phyloP scores from a whole-genome alignment of 495 filamentous ascomycete genomes.

The Friedmanniomyces endolithicus region DNA sequence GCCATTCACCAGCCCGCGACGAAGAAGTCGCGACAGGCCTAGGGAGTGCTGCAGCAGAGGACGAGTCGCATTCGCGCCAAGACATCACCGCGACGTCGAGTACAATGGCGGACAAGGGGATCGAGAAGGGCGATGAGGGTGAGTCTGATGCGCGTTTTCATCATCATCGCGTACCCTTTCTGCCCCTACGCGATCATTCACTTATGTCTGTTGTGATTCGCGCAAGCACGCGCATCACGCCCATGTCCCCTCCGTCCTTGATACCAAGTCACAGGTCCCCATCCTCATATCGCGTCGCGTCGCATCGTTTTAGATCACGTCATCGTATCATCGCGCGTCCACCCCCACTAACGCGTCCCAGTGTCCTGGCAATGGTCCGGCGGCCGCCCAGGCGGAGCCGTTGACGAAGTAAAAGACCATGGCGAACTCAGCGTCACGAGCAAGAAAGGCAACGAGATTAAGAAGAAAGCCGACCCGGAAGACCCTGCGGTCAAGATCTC shows the following conservation, averaged over 20 bases:
- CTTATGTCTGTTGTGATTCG: not conserved
- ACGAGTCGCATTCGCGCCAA: slow-evolving; percentile 1
- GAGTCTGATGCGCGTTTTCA: slow-evolving; percentile 1
- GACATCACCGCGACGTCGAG: slow-evolving; percentile 4
- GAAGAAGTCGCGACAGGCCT: not conserved
- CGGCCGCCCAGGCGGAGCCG: slow-evolving; percentile 41
- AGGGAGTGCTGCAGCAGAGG: not conserved
- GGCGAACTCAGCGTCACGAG: slow-evolving; percentile 46
- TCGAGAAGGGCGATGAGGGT: slow-evolving; percentile 39
- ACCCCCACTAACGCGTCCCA: slow-evolving; percentile 21
- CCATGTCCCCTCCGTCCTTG: not conserved
- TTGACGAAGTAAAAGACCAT: slow-evolving; percentile 44
- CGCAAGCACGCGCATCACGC: not conserved
- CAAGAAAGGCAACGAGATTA: slow-evolving; percentile 49
- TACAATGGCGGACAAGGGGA: slow-evolving; percentile 28
- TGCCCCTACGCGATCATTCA: not conserved
- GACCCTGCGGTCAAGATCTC: slow-evolving; percentile 47
- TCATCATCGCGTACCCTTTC: not conserved
- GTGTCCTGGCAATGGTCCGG: slow-evolving; percentile 49
- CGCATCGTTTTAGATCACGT: no score
- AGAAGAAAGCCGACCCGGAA: slow-evolving; percentile 43
- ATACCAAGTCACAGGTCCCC: not conserved
- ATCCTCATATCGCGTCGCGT: not conserved
- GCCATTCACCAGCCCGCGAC: not conserved
- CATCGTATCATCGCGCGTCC: not conserved